Conservation (phyloP, 148 eudicot species). For the Limonium bicolor region DNA sequence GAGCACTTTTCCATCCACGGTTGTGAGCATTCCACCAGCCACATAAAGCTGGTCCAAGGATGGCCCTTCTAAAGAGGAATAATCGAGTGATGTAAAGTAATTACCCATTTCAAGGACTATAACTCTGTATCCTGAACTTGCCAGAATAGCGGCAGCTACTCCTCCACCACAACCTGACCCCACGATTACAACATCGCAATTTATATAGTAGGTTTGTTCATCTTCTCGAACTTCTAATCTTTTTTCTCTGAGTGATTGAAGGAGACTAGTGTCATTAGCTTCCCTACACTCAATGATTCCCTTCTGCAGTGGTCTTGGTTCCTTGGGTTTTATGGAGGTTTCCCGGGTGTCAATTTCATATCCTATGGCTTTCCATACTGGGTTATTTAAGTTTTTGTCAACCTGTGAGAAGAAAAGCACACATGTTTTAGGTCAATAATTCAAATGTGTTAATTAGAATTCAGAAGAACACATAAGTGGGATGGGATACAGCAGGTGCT, state of each 20-base stretch:
- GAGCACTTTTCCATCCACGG: slow-evolving; percentile 44
- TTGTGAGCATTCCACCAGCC: slow-evolving; percentile 34
- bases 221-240: slow-evolving; percentile 42
- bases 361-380: slow-evolving; percentile 71
- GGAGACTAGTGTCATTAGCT: slow-evolving; percentile 27
- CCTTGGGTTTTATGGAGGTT: slow-evolving; percentile 8
- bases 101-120: slow-evolving; percentile 60
- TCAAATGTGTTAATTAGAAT: not conserved
- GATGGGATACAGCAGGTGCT: not conserved
- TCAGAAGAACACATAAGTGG: not conserved
- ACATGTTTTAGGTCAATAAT: not conserved
- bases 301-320: slow-evolving; percentile 57
- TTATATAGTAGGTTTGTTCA: slow-evolving; percentile 16
- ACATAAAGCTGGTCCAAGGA: slow-evolving; percentile 46
- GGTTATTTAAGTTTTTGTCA: slow-evolving; percentile 53
- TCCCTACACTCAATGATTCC: slow-evolving; percentile 48
- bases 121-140: slow-evolving; percentile 51
- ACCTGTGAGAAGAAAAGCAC: slow-evolving; percentile 19
- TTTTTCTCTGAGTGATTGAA: slow-evolving; percentile 35
- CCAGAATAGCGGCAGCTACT: slow-evolving; percentile 70
- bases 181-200: slow-evolving; percentile 68
- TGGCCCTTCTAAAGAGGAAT: slow-evolving; percentile 63
- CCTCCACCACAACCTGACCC: slow-evolving; percentile 95
- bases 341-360: slow-evolving; percentile 35
- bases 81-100: slow-evolving; percentile 49